A percentile compares a stretch with the other conserved stretches of the same genome.
These are phyloP conservation scores for Leishmania arabica DNA, from an alignment of 208 protist genomes.

Conservation along the genomic window DNA sequence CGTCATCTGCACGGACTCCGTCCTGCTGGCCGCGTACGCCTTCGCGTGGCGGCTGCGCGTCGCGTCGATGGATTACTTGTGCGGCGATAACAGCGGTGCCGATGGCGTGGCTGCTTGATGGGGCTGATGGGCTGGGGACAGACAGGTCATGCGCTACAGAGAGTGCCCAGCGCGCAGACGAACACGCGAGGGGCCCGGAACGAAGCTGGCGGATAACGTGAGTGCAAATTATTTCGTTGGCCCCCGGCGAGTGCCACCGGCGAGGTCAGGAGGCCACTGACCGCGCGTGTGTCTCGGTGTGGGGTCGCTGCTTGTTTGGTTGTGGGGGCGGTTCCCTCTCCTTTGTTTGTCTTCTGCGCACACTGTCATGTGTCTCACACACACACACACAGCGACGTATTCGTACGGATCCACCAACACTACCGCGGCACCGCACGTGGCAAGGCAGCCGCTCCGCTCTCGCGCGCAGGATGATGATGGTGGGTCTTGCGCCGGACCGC, in stretches of 20 bases:
- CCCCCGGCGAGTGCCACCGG: background rate
- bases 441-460: background rate
- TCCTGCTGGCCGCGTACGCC: slow-evolving; percentile 66
- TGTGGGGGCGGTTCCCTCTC: background rate
- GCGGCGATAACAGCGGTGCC: background rate
- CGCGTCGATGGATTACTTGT: slow-evolving; percentile 40
- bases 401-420: background rate
- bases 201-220: background rate
- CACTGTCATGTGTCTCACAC: background rate
- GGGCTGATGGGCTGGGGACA: background rate
- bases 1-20: slow-evolving; percentile 70
- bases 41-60: slow-evolving; percentile 63
- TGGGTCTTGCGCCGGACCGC: background rate
- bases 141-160: no score
- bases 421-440: background rate
- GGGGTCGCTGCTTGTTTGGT: background rate
- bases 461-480: background rate
- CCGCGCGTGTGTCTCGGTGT: background rate
- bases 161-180: background rate
- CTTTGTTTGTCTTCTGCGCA: background rate
- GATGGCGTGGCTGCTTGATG: background rate
- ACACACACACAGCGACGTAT: background rate
- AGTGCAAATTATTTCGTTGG: background rate
- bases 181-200: background rate
- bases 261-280: background rate